Conservation (phyloP, 2,329 filamentous ascomycete genomes). For the Beauveria varroae region DNA sequence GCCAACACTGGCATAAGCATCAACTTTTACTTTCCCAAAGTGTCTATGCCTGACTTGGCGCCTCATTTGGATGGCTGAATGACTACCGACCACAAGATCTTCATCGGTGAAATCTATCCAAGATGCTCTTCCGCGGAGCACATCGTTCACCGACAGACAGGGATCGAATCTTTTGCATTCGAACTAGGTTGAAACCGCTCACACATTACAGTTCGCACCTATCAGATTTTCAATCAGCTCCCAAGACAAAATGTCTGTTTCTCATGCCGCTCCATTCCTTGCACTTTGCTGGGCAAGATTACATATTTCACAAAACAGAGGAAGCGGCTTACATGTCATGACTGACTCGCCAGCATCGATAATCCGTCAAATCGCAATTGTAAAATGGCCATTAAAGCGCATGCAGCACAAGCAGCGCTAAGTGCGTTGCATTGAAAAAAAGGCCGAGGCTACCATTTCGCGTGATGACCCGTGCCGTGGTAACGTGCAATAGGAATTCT, state of each 20-base stretch:
- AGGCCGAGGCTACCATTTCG: constrained; percentile 3
- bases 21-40: constrained; percentile 4
- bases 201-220: no score
- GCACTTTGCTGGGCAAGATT: no score
- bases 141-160: not conserved
- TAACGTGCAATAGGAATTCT: not conserved
- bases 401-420: not conserved
- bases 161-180: no score
- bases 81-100: no score
- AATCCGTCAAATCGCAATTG: no score
- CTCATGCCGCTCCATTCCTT: no score
- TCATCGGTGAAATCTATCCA: not conserved
- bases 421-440: not conserved
- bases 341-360: no score
- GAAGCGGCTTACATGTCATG: no score
- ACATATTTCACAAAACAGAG: no score
- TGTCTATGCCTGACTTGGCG: not conserved
- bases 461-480: not conserved
- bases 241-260: no score
- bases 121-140: not conserved
- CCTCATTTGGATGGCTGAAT: not conserved
- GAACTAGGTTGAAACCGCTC: no score
- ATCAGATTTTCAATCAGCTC: no score
- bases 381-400: not conserved
- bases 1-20: not conserved